Evolutionary conservation across 257 asterid genomes (phyloP), one percentile per base, ranked within the genome.

Genomic region (Voacanga thouarsii): DNA sequence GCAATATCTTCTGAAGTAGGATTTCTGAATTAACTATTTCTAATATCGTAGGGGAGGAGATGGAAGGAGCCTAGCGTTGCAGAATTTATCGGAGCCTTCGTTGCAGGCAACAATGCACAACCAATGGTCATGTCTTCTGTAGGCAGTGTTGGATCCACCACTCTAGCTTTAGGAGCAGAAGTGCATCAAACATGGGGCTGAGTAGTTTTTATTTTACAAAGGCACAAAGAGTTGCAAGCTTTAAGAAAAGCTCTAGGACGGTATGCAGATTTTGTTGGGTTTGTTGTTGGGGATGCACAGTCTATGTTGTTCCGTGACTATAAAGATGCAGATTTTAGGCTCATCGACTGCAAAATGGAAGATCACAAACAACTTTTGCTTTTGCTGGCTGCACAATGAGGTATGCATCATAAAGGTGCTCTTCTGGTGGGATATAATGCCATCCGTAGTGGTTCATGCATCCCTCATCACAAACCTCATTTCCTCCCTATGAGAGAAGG

Each of bases 401-500:
- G 64, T 21, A 55, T 56, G 76, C 68, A 51, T 15, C 24, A 75
- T 8, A 47, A 73, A 53, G 74, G 47, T 16, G 77, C 60, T 5
- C 41, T 61, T 67, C 43, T 82, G 24, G 82, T 78, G 5, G 85
- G 80, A 28, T 82, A 67, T 76, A 82, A 82, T 78, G 80, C 82
- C 43, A 26, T 68, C 47, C 77, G 67, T 50, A 9, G 82, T 61
- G 71, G 50, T 10, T n/a, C 69, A 51, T 41, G 60, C 69, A 30
- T 26, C 2, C 30, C 44, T 59, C 61, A 60, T 74, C 70, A 78
- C 45, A 68, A 69, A 75, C 45, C 77, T 28, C 80, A 82, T 28
- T 74, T 82, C 55, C 82, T 82, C 49, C 80, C 82, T 2, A 78
- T 78, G 74, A 82, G 82, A 50, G 79, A 78, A 18, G 85, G 82